Evolutionary conservation across 208 protist genomes (phyloP).

Genomic region (Acanthamoeba sp.): DNA sequence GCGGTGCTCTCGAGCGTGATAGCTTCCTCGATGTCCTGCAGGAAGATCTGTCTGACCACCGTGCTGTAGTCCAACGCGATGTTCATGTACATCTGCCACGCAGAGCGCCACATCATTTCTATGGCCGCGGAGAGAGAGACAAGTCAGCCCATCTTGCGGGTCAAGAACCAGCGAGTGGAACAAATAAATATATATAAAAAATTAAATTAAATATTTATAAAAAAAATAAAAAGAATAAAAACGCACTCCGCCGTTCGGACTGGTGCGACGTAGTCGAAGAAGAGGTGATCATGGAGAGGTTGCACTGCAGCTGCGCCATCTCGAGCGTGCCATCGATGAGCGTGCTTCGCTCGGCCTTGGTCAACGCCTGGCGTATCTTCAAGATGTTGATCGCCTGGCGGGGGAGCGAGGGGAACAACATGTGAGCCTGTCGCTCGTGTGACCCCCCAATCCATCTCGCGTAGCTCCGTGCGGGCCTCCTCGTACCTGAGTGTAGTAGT

Average conservation of each 20-base stretch:
- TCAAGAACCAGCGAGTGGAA: no score
- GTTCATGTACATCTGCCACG: not conserved
- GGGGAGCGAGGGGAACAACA: not conserved
- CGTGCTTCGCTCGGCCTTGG: not conserved
- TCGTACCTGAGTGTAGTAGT: slow-evolving; percentile 27
- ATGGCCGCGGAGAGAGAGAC: not conserved
- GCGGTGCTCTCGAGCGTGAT: not conserved
- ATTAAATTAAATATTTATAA: no score
- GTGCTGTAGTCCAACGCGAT: not conserved
- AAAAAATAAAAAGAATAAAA: not conserved
- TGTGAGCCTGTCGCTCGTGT: no score
- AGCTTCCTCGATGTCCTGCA: slow-evolving; percentile 2
- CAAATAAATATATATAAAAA: no score
- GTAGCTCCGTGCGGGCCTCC: no score
- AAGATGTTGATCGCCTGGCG: slow-evolving; percentile 11
- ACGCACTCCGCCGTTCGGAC: not conserved
- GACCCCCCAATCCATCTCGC: no score
- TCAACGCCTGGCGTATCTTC: slow-evolving; percentile 4
- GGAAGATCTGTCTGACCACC: not conserved
- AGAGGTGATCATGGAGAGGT: not conserved
- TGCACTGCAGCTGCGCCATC: slow-evolving; percentile 54
- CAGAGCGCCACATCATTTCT: not conserved
- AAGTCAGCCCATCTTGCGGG: no score
- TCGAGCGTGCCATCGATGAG: slow-evolving; percentile 14
- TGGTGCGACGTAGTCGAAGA: not conserved